phyloP scores from a whole-genome alignment of 179 eudicot genomes.

The Vitellaria paradoxa region DNA sequence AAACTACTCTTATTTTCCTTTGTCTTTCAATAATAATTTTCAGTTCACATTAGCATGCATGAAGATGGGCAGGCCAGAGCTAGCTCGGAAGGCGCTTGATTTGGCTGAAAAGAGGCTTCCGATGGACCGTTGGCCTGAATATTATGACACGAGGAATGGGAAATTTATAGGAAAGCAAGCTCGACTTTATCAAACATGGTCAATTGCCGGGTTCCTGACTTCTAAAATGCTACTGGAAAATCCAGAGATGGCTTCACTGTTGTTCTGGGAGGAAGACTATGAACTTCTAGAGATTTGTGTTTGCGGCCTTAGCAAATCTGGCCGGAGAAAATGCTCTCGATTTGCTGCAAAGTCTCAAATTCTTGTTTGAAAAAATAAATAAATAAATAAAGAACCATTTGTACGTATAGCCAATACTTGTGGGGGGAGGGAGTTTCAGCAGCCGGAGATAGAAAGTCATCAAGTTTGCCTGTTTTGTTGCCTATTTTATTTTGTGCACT shows the following conservation, averaged over 20 bases:
- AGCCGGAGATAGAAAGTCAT: background rate
- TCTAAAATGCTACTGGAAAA: conserved; percentile 71
- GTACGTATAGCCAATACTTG: background rate
- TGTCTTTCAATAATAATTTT: background rate
- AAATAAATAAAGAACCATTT: background rate
- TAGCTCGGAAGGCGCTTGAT: conserved; percentile 68
- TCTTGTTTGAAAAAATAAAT: conserved; percentile 25
- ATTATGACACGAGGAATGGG: conserved; percentile 74
- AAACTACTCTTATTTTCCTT: too few relatives aligned
- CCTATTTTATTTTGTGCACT: too few relatives aligned
- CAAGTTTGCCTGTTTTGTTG: too few relatives aligned
- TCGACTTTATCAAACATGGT: conserved; percentile 87
- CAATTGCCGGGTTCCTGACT: conserved; percentile 68
- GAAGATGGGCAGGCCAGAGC: conserved; percentile 78
- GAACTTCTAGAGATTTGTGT: conserved; percentile 81
- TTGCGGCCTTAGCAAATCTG: conserved; percentile 57
- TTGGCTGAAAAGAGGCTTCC: conserved; percentile 62
- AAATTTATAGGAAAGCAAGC: conserved; percentile 85
- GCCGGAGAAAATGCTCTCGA: conserved; percentile 73
- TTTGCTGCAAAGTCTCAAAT: conserved; percentile 70
- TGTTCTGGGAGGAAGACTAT: conserved; percentile 80
- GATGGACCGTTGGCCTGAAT: conserved; percentile 76
- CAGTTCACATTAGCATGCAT: conserved; percentile 86
- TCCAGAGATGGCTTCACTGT: conserved; percentile 64
- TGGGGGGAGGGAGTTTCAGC: too few relatives aligned